Base-by-base conservation (phyloP, 2,329 filamentous ascomycete genomes). In the Phialocephala subalpina region DNA sequence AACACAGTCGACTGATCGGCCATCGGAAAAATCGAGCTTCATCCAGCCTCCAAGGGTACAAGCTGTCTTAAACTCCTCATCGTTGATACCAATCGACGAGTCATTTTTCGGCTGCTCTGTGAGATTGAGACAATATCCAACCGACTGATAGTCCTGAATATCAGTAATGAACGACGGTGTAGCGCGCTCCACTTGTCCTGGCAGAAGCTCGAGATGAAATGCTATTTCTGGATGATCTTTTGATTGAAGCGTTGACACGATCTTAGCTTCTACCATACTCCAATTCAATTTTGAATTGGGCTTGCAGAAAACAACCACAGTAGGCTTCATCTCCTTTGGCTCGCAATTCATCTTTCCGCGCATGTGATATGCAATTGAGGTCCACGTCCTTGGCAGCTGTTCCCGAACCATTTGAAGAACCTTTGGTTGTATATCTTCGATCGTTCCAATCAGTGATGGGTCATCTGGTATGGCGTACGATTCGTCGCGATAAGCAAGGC, bases 301-400 rank as follows among this genome's bases (percentile, higher is more conserved):
- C 22, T 29, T 53, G 22, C 49, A 53, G 49, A 53, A 53, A 7
- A 53, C 25, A 18, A 53, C 29, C 12, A 53, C 25, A 16, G 49
- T 53, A n/a, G 49, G 25, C 16, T 53, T 53, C 25, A 11, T 53
- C 25, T 53, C 49, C 27, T 53, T 5, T 53, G 7, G 12, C 14
- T 3, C 25, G 27, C 49, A 33, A 1, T 3, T 9, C 25, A 8
- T 14, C 14, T 7, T 9, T 16, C 49, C 49, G 16, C 49, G 49
- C 49, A 53, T 53, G 16, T 29, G 49, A 33, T 33, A 53, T 18
- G 49, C 49, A 33, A 53, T 53, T 11, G 49, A 53, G 12, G 49
- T 53, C 49, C 49, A 53, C 6, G 29, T 29, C 12, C 14, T 18
- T 33, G 49, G 25, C 8, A 53, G 22, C 8, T 29, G 27, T 12